Base-by-base conservation (phyloP, 2,329 filamentous ascomycete genomes). In the Penicillium sp. region DNA sequence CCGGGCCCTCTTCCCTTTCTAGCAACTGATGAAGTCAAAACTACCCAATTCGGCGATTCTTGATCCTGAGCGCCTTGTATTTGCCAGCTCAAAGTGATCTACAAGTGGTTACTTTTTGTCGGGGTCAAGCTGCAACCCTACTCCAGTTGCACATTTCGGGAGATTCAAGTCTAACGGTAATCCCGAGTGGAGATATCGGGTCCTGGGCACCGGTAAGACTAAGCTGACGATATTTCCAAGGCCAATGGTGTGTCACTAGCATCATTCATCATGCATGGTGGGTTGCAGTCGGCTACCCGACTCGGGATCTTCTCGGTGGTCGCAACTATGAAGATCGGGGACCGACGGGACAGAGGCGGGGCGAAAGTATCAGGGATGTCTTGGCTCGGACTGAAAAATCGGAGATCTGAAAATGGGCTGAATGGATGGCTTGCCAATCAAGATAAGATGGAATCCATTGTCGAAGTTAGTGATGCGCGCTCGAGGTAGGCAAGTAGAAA, bases 261-360 rank as follows among this genome's bases (percentile, higher is more conserved):
- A 42, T 38, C n/a, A 48, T 54, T 31, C 22, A 48, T 25, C 38
- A 49, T 57, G 54, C 57, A 58, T 41, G 58, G 50, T 35, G 54
- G 50, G 55, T 53, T 64, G 55, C 62, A 58, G 11, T 62, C 62
- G 62, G 59, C 55, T 64, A 60, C 48, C 62, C 62, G 62, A 64
- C 35, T 62, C 59, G 57, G 62, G 52, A 56, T 62, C 50, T 25
- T 31, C n/a, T 58, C 55, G 41, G 37, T 17, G 25, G 37, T 22
- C 35, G 39, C 34, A 38, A 37, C 25, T 34, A 17, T 42, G 43
- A 57, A 54, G 45, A 42, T 22, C 22, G 48, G 49, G 34, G 34
- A 53, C 45, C 38, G 54, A 11, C 43, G 34, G 34, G 14, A 45
- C 22, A 41, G 34, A 43, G 31, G 28, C n/a, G 17, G 5, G 34